Conservation (phyloP, 2,329 filamentous ascomycete species). For the Bipolaris cookei region DNA sequence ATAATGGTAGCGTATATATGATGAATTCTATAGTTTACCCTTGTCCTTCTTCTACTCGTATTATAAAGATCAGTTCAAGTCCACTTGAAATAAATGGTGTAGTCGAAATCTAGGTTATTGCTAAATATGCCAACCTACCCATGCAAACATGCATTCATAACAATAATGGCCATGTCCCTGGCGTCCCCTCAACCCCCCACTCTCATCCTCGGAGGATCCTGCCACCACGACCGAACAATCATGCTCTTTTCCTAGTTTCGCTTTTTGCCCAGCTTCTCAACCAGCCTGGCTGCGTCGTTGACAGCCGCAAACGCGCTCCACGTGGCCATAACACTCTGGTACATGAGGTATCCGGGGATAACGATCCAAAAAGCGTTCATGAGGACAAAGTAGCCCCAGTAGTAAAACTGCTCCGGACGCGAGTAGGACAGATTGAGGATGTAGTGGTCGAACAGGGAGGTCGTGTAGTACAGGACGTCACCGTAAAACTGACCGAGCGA, state of each 20-base stretch:
- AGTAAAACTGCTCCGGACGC: slow-evolving; percentile 68
- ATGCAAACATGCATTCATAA: neutral
- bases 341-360: slow-evolving; percentile 56
- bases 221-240: neutral
- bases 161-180: neutral
- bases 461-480: slow-evolving; percentile 69
- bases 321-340: slow-evolving; percentile 42
- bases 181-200: neutral
- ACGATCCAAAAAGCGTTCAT: slow-evolving; percentile 73
- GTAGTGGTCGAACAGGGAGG: slow-evolving; percentile 66
- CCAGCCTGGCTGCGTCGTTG: slow-evolving; percentile 43
- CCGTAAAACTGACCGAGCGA: slow-evolving; percentile 70
- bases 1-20: neutral
- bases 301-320: slow-evolving; percentile 46
- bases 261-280: slow-evolving; percentile 41
- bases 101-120: slow-evolving; percentile 8
- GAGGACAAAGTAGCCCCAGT: slow-evolving; percentile 69
- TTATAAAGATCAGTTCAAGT: slow-evolving; percentile 3
- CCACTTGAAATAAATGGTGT: neutral
- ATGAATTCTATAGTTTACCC: neutral
- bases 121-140: neutral
- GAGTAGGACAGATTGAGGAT: slow-evolving; percentile 62
- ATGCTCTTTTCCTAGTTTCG: slow-evolving; percentile 27
- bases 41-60: slow-evolving; percentile 3
- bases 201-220: neutral